Evolutionary conservation across 225 moss, liverwort and hornwort genomes (phyloP).

Genomic region (Marchantia paleacea): DNA sequence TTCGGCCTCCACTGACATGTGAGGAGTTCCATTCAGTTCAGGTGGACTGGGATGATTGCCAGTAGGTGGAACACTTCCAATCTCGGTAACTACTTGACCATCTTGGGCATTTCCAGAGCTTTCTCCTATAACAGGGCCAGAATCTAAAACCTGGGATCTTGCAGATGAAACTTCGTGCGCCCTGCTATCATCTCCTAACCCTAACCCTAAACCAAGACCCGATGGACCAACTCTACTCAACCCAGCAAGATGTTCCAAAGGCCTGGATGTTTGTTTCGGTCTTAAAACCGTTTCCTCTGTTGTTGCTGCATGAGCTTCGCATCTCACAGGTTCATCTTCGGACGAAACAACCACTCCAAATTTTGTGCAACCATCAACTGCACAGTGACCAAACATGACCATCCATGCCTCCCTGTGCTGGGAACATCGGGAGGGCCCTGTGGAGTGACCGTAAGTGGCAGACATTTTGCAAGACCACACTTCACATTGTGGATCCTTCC

Average conservation of each 20-base stretch:
- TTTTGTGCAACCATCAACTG: conserved; percentile 16
- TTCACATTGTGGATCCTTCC: conserved; percentile 32
- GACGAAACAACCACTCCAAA: conserved; percentile 24
- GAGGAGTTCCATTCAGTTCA: conserved; percentile 9
- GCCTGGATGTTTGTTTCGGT: conserved; percentile 3
- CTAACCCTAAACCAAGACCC: conserved; percentile 28
- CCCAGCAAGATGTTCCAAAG: conserved; percentile 16
- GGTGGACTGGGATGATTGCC: conserved; percentile 11
- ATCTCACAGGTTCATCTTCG: conserved; percentile 17
- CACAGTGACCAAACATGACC: conserved; percentile 28
- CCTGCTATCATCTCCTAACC: conserved; percentile 23
- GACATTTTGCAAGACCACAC: conserved; percentile 33
- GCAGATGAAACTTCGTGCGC: conserved; percentile 4
- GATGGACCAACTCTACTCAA: not conserved
- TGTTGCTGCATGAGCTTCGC: conserved; percentile 22
- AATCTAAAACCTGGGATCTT: not conserved
- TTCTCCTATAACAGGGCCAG: conserved; percentile 8
- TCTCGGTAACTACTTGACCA: not conserved
- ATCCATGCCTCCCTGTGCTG: conserved; percentile 31
- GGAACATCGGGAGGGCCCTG: conserved; percentile 24
- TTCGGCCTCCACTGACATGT: conserved; percentile 17
- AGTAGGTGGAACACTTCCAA: not conserved
- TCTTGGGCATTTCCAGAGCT: conserved; percentile 17
- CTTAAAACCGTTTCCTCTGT: conserved; percentile 11
- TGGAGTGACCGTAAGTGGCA: conserved; percentile 31